Percentiles rank a stretch among this genome's conserved stretches.
Conservation (phyloP, 1,284 basidiomycete genomes). For the Tylopilus sp. region DNA sequence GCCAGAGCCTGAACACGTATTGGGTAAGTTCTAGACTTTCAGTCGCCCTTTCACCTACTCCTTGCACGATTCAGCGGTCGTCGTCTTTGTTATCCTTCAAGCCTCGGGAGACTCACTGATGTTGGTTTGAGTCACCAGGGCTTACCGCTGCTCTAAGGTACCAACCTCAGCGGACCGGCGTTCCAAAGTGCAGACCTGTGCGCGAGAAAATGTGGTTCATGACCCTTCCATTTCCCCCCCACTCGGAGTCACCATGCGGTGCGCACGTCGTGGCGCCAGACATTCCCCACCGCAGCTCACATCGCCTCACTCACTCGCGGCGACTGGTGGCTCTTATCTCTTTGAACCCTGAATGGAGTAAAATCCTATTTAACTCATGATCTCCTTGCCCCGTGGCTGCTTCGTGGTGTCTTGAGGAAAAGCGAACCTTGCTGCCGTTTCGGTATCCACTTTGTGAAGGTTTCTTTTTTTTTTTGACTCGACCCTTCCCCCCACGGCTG, state of each 20-base stretch:
- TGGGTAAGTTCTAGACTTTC: not conserved
- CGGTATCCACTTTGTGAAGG: constrained; percentile 8
- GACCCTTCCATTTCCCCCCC: constrained; percentile 23
- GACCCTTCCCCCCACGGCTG: not conserved
- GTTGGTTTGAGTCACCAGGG: not conserved
- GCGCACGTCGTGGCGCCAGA: constrained; percentile 8
- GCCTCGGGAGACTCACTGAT: not conserved
- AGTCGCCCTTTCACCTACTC: not conserved
- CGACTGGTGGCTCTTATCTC: constrained; percentile 1
- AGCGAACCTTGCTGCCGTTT: not conserved
- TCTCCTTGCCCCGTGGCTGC: constrained; percentile 15
- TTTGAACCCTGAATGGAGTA: constrained; percentile 9
- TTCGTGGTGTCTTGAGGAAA: constrained; percentile 6
- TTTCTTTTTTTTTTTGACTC: not conserved
- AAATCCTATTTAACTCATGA: constrained; percentile 18
- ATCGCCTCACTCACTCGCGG: constrained; percentile 10
- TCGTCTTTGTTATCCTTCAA: not conserved
- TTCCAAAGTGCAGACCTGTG: constrained; percentile 2
- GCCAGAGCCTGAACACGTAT: too few relatives aligned
- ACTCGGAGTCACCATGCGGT: constrained; percentile 16
- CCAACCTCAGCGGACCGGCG: constrained; percentile 2
- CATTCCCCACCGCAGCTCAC: constrained; percentile 18
- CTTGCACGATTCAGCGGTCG: constrained; percentile 7
- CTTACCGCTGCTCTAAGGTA: not conserved
- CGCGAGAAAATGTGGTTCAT: not conserved